Evolutionary conservation across 176 grass and related monocot species (phyloP), one percentile per base, ranked within the genome.

Genomic region (Elaeis guineensis): DNA sequence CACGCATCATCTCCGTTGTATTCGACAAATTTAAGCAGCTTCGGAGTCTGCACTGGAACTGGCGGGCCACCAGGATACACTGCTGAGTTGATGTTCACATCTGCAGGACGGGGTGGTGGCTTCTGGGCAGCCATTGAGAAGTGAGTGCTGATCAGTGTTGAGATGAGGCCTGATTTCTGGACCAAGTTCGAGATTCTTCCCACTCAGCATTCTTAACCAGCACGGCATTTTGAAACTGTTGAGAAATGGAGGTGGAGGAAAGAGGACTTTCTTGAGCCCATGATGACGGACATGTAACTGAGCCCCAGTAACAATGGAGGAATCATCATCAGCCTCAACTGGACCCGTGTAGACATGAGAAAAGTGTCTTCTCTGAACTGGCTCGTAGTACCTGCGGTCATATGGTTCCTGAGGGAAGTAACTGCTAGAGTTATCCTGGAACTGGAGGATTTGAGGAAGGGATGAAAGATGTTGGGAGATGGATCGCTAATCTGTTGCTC

Each of bases 121-220:
- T 72, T 98, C 9, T 89, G 87, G 14, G 84, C 81, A 5, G 62
- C 83, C 14, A 78, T 73, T 17, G 93, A 92, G 79, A 98, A 92
- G 71, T 92, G 93, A 9, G 87, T 92, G 67, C 87, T 98, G 15
- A 98, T 98, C 50, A 98, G 79, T 44, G 93, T 92, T 28, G 87
- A 98, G 63, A 98, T 80, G 63, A 92, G 81, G 17, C 93, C 93
- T 4, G 87, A 98, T 61, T 98, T 98, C 67, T 98, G 93, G 56
- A 68, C 71, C 54, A 92, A 57, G 73, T 98, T 92, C 1, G 87
- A 16, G 93, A 98, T 53, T 82, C 82, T 21, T 98, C 93, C 93
- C 93, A 97, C 21, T 92, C 93, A 0, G 73, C 50, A 50, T 79
- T 82, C 73, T 64, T 89, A 5, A 80, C 76, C 4, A 70, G 30